Evolutionary conservation across 2,329 filamentous ascomycete species (phyloP), one percentile per base, ranked within the genome.

Genomic region (Nemania sp.): DNA sequence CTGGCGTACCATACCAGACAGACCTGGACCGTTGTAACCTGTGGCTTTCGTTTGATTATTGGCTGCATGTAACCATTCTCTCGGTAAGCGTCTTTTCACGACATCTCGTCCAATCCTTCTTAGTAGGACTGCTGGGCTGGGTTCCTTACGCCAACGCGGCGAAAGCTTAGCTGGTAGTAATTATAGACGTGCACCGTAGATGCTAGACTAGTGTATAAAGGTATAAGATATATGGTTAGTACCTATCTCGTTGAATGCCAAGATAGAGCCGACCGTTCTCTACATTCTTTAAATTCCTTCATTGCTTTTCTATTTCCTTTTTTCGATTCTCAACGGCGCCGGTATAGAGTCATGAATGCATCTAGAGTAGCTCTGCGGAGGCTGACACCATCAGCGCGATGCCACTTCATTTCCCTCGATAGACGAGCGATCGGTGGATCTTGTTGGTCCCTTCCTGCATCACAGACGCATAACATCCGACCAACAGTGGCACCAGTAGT

Each of bases 311-410:
- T 29, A 13, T 29, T 43, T 47, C 32, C 11, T 26, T 29, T n/a
- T 49, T n/a, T 29, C 5, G 11, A 15, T 18, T 26, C n/a, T 32
- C 26, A 6, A 22, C 26, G 13, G n/a, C 10, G 18, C 38, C 1
- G 53, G 27, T 43, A 15, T 45, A 47, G 5, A 49, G 49, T 18
- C 22, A 66, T 66, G 64, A 57, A 29, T 15, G 13, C 41, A 41
- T 52, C 61, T 24, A 64, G 29, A 11, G 35, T 18, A 55, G 43
- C 57, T 52, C 52, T 61, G 6, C 57, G 27, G 38, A 45, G 43
- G 49, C 52, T 62, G 22, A 38, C 20, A 7, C 57, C 57, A 18
- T 62, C 64, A 18, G 41, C n/a, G 13, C 51, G 52, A 45, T 59
- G 64, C 22, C 20, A 29, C 41, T 26, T 13, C 3, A 45, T 18